Base-by-base conservation (phyloP, 2,329 filamentous ascomycete species). In the Xenoacremonium recifei region DNA sequence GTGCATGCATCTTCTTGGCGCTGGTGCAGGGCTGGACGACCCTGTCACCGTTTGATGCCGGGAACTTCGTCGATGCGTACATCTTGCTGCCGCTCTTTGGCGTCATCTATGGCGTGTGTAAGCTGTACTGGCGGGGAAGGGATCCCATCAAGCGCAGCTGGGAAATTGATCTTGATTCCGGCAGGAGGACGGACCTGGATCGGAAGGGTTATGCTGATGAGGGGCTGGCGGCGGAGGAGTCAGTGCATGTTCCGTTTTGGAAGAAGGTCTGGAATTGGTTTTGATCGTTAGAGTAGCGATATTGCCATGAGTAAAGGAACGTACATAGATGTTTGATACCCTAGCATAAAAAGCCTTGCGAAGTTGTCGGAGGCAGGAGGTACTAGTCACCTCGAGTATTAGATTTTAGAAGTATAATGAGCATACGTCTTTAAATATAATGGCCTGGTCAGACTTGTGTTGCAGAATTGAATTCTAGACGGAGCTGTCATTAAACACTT, bases 51-150 rank as follows among this genome's bases (percentile, higher is more conserved):
- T 84, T 82, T 47, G 60, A 75, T 29, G 76, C 73, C 0, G 77
- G 73, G 4, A 65, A 69, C n/a, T 83, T 84, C 51, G 79, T 84
- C 10, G 78, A 82, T 51, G 79, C 80, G 0, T 84, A 84, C 51
- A 77, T 84, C 40, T 59, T 84, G 18, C 56, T 84, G 21, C 78
- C 78, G 2, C 62, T 84, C 0, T 84, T 84, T 49, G 71, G 66
- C 1, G 43, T 83, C 31, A 81, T 84, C 13, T 83, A 77, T 49
- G 46, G 72, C 2, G 68, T 54, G 2, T 79, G 77, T 55, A 84
- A 83, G 57, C 38, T 80, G 4, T 62, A 68, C 30, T 79, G 76
- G 63, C 54, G 63, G 19, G 51, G 59, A n/a, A 70, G 69, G 45
- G 82, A 80, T 2, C 67, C 60, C 6, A 65, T 73, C 42, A 75